Conservation (phyloP, 352 stramenopile species). For the Pythium aphanidermatum region DNA sequence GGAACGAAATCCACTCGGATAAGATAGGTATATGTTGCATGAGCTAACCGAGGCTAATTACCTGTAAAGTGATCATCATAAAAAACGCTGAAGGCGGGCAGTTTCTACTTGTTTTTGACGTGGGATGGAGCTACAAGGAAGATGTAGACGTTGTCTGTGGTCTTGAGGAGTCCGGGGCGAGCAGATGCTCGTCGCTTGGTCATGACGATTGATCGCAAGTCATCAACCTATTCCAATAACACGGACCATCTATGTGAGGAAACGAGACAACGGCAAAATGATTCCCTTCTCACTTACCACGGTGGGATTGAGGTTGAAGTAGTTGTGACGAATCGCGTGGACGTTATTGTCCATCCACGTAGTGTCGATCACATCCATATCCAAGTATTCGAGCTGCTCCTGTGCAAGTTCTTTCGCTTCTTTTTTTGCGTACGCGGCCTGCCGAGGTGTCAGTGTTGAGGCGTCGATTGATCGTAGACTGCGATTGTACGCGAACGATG, state of each 20-base stretch:
- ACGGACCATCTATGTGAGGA: no score
- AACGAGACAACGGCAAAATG: background rate
- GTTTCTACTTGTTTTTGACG: slow-evolving; percentile 19
- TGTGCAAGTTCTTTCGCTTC: background rate
- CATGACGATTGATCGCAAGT: slow-evolving; percentile 61
- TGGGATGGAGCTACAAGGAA: slow-evolving; percentile 53
- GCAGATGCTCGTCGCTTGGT: slow-evolving; percentile 41
- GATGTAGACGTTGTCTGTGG: slow-evolving; percentile 61
- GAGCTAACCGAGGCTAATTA: no score
- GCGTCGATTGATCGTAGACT: slow-evolving; percentile 7
- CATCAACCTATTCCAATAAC: slow-evolving; percentile 33
- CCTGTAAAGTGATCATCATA: no score
- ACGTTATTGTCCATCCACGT: slow-evolving; percentile 76
- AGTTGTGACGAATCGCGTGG: slow-evolving; percentile 57
- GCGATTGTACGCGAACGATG: slow-evolving; percentile 50
- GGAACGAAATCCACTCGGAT: no score
- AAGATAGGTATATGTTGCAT: no score
- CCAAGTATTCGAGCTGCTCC: slow-evolving; percentile 26
- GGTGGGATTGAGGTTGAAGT: slow-evolving; percentile 67
- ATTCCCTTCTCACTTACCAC: slow-evolving; percentile 24
- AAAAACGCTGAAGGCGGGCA: no score
- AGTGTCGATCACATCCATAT: slow-evolving; percentile 77
- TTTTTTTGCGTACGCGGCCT: background rate
- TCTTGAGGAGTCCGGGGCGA: slow-evolving; percentile 51
- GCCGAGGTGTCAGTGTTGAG: slow-evolving; percentile 1